phyloP scores from a whole-genome alignment of 441 rosid genomes.

The Gossypium gossypioides region DNA sequence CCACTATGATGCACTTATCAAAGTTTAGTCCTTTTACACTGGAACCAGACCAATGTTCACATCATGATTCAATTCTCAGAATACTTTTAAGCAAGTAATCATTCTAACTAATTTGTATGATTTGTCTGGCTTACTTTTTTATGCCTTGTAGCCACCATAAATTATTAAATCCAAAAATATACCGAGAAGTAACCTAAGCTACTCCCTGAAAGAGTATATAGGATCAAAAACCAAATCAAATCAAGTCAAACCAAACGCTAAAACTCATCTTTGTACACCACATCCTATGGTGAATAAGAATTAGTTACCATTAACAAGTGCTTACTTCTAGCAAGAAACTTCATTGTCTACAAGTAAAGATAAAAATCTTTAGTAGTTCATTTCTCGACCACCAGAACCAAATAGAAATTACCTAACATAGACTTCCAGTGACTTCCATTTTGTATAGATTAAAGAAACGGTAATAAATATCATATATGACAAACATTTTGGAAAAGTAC shows the following conservation, averaged over 20 bases:
- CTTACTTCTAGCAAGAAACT: not conserved
- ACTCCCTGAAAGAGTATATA: not conserved
- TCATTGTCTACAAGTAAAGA: not conserved
- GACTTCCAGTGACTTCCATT: not conserved
- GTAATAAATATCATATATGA: not conserved
- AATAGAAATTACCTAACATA: not conserved
- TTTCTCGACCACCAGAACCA: not conserved
- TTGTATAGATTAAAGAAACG: not conserved
- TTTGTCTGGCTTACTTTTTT: too few species aligned
- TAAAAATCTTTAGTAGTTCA: not conserved
- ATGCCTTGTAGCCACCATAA: not conserved
- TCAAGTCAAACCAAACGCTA: not conserved
- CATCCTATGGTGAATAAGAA: not conserved
- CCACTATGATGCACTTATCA: not conserved
- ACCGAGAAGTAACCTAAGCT: not conserved
- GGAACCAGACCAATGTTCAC: not conserved
- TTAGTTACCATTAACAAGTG: not conserved
- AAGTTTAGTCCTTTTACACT: not conserved
- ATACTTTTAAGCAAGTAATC: not conserved
- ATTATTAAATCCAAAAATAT: not conserved
- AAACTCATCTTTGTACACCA: not conserved
- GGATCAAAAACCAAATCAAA: not conserved
- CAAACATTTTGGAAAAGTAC: not conserved
- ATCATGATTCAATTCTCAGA: not conserved
- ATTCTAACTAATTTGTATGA: not conserved